phyloP scores from a whole-genome alignment of 2,329 filamentous ascomycete genomes.

The Trichoderma atrobrunneum region DNA sequence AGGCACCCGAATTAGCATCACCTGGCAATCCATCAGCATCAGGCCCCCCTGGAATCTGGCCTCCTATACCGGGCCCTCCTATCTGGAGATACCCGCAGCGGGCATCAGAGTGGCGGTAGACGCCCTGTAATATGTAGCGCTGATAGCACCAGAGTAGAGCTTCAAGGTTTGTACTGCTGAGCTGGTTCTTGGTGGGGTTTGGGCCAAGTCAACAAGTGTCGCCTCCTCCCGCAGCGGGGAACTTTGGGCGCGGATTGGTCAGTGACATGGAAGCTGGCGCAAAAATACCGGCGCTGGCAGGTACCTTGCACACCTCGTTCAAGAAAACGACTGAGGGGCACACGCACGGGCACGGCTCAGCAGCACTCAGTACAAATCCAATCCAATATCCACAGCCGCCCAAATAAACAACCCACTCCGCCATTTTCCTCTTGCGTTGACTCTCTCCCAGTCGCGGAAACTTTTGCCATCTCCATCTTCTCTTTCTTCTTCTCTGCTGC shows the following conservation, averaged over 20 bases:
- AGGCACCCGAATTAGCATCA: slow-evolving; percentile 8
- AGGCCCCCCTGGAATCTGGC: neutral
- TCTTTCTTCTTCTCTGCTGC: neutral
- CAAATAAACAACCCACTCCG: slow-evolving; percentile 20
- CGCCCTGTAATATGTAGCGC: neutral
- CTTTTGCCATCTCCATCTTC: slow-evolving; percentile 3
- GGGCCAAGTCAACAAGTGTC: slow-evolving; percentile 7
- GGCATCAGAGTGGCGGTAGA: slow-evolving; percentile 11
- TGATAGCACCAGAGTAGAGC: neutral
- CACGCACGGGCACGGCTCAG: slow-evolving; percentile 2
- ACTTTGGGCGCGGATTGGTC: slow-evolving; percentile 17
- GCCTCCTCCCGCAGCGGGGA: slow-evolving; percentile 13
- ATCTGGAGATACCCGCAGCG: neutral
- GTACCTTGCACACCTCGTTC: neutral
- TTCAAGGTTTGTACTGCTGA: neutral
- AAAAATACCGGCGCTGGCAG: neutral
- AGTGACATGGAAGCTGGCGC: slow-evolving; percentile 4
- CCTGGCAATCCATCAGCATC: neutral
- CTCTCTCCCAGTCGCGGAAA: neutral
- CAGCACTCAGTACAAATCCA: neutral
- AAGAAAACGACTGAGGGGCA: slow-evolving; percentile 13
- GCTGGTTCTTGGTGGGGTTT: slow-evolving; percentile 1
- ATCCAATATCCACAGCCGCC: slow-evolving; percentile 12
- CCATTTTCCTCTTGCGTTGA: slow-evolving; percentile 10
- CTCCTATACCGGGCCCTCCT: slow-evolving; percentile 4